Conservation (phyloP, 805 yeast genomes). For the Scheffersomyces amazonensis region DNA sequence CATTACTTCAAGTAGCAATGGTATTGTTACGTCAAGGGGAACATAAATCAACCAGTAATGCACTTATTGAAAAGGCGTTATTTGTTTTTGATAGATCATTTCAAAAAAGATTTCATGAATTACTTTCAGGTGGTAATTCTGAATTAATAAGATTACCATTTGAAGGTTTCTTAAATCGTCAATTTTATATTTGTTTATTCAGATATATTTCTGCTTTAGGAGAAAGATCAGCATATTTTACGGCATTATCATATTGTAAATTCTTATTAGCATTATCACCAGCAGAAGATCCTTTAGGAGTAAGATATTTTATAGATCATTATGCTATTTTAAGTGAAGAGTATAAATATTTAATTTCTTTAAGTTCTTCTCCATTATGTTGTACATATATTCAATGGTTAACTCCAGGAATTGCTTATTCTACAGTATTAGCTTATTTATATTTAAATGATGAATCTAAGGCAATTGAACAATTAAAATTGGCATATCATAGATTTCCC, state of each 20-base stretch:
- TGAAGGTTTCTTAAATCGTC: slow-evolving; percentile 71
- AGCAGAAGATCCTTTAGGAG: slow-evolving; percentile 80
- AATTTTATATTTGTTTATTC: slow-evolving; percentile 70
- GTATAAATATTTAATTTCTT: slow-evolving; percentile 55
- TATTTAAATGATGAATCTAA: slow-evolving; percentile 33
- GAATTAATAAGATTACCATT: slow-evolving; percentile 71
- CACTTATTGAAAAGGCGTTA: slow-evolving; percentile 71
- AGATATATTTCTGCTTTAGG: slow-evolving; percentile 68
- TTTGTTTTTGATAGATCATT: slow-evolving; percentile 78
- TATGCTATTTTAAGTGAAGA: slow-evolving; percentile 69
- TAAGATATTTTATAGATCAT: slow-evolving; percentile 76
- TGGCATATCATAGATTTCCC: slow-evolving; percentile 58
- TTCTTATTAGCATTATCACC: slow-evolving; percentile 68
- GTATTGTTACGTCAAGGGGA: slow-evolving; percentile 77
- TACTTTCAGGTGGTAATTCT: slow-evolving; percentile 44
- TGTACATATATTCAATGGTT: slow-evolving; percentile 62
- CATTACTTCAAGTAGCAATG: slow-evolving; percentile 75
- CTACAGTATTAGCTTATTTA: slow-evolving; percentile 62
- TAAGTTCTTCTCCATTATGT: slow-evolving; percentile 55
- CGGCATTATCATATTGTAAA: slow-evolving; percentile 77
- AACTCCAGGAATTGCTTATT: slow-evolving; percentile 70
- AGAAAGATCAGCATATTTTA: slow-evolving; percentile 71
- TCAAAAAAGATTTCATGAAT: slow-evolving; percentile 51
- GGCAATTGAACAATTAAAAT: slow-evolving; percentile 47
- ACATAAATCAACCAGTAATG: slow-evolving; percentile 62